Conservation (phyloP, 1,284 basidiomycete species). For the Microbotryum violaceum region DNA sequence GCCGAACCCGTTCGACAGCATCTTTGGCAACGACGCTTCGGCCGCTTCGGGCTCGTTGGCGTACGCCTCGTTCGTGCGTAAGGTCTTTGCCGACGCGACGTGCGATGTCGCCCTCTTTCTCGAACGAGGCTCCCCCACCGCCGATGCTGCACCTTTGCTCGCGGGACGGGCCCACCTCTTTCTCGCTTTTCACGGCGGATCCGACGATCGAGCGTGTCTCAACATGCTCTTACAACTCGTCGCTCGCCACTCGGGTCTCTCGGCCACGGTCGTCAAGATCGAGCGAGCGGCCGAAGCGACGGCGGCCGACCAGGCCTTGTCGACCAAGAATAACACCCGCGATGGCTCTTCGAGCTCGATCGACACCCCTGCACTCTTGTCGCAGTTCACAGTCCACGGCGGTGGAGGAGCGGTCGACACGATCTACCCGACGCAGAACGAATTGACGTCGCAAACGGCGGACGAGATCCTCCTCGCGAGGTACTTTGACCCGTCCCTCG, state of each 20-base stretch:
- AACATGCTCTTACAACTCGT: conserved; percentile 72
- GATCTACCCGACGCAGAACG: conserved; percentile 48
- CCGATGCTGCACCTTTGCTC: not conserved
- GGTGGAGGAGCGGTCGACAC: conserved; percentile 45
- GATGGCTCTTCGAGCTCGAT: conserved; percentile 14
- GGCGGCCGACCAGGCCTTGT: conserved; percentile 43
- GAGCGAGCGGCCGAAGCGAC: conserved; percentile 32
- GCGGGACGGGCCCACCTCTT: conserved; percentile 55
- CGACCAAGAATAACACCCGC: conserved; percentile 14
- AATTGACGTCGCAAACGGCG: conserved; percentile 62
- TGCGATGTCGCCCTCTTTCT: conserved; percentile 65
- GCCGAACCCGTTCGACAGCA: conserved; percentile 53
- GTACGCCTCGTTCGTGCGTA: conserved; percentile 59
- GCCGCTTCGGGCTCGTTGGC: conserved; percentile 35
- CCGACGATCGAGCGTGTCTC: conserved; percentile 79
- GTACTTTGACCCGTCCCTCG: conserved; percentile 21
- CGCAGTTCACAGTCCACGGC: conserved; percentile 31
- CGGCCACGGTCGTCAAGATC: conserved; percentile 62
- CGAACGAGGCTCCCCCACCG: conserved; percentile 52
- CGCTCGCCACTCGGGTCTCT: conserved; percentile 51
- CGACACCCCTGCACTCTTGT: conserved; percentile 1
- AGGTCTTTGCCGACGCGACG: conserved; percentile 57
- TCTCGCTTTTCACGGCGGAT: conserved; percentile 83
- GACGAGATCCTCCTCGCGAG: conserved; percentile 51
- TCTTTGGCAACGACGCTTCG: conserved; percentile 49